Conservation (phyloP, 352 stramenopile genomes). For the Lagenidium sp. region DNA sequence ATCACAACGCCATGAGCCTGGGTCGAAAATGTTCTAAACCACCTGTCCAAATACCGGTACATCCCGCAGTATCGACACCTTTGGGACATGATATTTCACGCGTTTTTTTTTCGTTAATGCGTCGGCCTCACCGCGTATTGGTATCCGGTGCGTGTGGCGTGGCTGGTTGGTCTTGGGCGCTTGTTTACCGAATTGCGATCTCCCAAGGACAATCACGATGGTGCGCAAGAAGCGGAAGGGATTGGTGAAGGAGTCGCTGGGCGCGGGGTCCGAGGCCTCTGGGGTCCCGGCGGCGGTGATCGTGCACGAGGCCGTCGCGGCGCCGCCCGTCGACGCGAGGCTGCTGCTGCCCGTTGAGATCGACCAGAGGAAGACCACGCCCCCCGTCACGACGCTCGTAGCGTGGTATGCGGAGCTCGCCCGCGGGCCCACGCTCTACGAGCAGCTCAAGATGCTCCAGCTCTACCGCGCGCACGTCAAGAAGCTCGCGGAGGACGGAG, state of each 20-base stretch:
- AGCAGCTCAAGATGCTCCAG: slow-evolving; percentile 69
- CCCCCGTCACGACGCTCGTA: slow-evolving; percentile 16
- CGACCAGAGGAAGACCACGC: slow-evolving; percentile 12
- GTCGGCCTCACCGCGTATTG: too few relatives aligned
- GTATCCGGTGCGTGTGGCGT: too few relatives aligned
- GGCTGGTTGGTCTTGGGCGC: too few relatives aligned
- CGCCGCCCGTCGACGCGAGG: slow-evolving; percentile 20
- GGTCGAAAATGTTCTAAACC: too few relatives aligned
- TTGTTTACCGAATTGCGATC: too few relatives aligned
- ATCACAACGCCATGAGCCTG: too few relatives aligned
- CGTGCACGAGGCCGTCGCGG: slow-evolving; percentile 16
- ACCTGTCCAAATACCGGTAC: too few relatives aligned
- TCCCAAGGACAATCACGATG: slow-evolving; percentile 30
- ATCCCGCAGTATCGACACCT: too few relatives aligned
- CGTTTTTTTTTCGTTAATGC: too few relatives aligned
- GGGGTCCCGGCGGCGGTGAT: slow-evolving; percentile 20
- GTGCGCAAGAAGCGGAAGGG: slow-evolving; percentile 78
- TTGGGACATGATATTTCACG: too few relatives aligned
- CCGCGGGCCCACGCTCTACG: slow-evolving; percentile 24
- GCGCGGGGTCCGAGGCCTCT: slow-evolving; percentile 7
- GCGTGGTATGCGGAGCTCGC: slow-evolving; percentile 39
- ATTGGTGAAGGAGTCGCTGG: slow-evolving; percentile 45
- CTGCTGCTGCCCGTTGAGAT: slow-evolving; percentile 24
- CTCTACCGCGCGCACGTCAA: slow-evolving; percentile 57
- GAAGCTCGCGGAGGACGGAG: slow-evolving; percentile 6